These are phyloP conservation scores for Mycena kentingensis DNA, from an alignment of 768 basidiomycete species.

Conservation along the genomic window DNA sequence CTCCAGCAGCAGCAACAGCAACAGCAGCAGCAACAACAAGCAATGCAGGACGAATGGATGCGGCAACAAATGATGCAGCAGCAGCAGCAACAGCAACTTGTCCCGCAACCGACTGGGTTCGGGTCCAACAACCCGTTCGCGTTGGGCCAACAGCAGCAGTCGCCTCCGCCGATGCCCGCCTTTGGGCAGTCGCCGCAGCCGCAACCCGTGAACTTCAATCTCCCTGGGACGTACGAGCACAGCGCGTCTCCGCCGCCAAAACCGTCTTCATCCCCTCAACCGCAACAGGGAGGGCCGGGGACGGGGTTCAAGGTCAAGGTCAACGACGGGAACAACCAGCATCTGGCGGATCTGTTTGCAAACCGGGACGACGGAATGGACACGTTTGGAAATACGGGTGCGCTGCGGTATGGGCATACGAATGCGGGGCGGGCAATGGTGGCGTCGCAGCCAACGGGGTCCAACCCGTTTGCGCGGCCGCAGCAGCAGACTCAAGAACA, in stretches of 20 bases:
- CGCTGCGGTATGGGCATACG: constrained; percentile 67
- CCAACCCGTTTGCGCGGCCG: constrained; percentile 71
- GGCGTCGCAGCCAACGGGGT: constrained; percentile 45
- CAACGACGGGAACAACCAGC: constrained; percentile 66
- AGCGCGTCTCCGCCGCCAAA: constrained; percentile 46
- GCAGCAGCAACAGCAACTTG: constrained; percentile 54
- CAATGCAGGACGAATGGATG: constrained; percentile 46
- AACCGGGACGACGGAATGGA: constrained; percentile 91
- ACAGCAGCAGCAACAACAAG: constrained; percentile 49
- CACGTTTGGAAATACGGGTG: constrained; percentile 91
- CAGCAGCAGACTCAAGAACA: constrained; percentile 64
- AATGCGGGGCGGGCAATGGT: constrained; percentile 50
- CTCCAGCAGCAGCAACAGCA: constrained; percentile 56
- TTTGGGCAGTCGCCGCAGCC: constrained; percentile 29
- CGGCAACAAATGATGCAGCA: constrained; percentile 49
- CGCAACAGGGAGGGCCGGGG: constrained; percentile 34
- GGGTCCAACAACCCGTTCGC: constrained; percentile 98
- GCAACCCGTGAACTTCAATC: constrained; percentile 60
- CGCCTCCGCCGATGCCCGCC: constrained; percentile 37
- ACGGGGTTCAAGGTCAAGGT: constrained; percentile 43
- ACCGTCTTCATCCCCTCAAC: constrained; percentile 32
- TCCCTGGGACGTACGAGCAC: constrained; percentile 67
- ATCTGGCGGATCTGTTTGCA: constrained; percentile 81
- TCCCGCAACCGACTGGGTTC: constrained; percentile 73
- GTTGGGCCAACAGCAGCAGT: constrained; percentile 35